These are phyloP conservation scores for Toxoplasma gondii DNA, from an alignment of 169 alveolate genomes.

Conservation along the genomic window DNA sequence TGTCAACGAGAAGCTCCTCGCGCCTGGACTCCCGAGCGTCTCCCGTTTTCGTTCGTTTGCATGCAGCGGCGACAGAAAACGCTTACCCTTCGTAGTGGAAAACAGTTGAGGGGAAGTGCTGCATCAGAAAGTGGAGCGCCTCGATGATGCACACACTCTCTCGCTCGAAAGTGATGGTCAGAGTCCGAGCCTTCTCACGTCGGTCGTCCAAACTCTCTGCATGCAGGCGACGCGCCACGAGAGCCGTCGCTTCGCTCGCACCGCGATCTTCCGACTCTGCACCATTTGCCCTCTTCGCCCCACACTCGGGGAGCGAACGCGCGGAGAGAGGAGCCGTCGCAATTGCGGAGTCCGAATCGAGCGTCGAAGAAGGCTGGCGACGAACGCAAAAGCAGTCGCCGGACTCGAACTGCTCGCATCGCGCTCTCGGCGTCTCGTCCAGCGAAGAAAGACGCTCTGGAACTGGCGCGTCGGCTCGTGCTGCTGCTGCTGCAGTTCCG, in stretches of 20 bases:
- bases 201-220: slow-evolving; percentile 7
- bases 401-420: too few relatives aligned
- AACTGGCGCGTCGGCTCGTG: too few relatives aligned
- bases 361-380: too few relatives aligned
- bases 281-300: background rate
- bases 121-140: slow-evolving; percentile 49
- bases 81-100: slow-evolving; percentile 25
- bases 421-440: too few relatives aligned
- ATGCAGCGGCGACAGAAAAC: too few relatives aligned
- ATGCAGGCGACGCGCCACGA: background rate
- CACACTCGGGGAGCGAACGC: background rate
- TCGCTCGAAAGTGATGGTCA: background rate
- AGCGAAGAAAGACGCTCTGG: too few relatives aligned
- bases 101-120: slow-evolving; percentile 19
- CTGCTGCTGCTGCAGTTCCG: too few relatives aligned
- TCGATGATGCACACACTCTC: slow-evolving; percentile 44
- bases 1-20: too few relatives aligned
- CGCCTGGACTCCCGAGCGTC: too few relatives aligned
- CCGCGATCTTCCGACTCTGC: background rate
- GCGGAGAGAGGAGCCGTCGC: background rate
- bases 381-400: too few relatives aligned
- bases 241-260: background rate
- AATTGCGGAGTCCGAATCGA: too few relatives aligned
- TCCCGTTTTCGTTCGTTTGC: too few relatives aligned
- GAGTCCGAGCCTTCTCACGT: background rate